phyloP scores from a whole-genome alignment of 306 rosid genomes.

The Vigna reflexopilosa region DNA sequence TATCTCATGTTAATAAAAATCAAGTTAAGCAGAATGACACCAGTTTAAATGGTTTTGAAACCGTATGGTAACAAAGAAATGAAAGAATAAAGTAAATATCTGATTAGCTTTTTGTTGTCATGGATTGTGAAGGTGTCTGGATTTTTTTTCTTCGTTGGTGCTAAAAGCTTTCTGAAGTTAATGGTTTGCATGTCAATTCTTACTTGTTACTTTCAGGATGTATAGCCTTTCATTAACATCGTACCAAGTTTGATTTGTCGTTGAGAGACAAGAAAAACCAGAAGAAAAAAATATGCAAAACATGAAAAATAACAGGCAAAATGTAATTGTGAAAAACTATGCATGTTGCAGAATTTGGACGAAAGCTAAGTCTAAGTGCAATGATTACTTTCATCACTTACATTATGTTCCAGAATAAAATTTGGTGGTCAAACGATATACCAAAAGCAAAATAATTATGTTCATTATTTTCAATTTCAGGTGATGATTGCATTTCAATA shows the following conservation, averaged over 20 bases:
- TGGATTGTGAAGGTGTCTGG: conserved; percentile 14
- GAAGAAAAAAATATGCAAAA: not conserved
- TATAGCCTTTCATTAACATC: not conserved
- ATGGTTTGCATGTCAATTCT: not conserved
- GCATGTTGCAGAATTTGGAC: not conserved
- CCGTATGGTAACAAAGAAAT: conserved; percentile 34
- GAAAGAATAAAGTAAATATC: conserved; percentile 17
- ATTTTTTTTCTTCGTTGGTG: not conserved
- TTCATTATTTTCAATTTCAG: conserved; percentile 50
- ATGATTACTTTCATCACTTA: not conserved
- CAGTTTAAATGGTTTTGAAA: not conserved
- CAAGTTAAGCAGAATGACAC: conserved; percentile 7
- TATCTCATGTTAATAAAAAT: not conserved
- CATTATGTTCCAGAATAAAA: conserved; percentile 12
- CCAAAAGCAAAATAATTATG: conserved; percentile 11
- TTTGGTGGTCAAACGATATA: not conserved
- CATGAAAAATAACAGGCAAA: not conserved
- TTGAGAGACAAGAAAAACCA: not conserved
- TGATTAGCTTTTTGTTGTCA: not conserved
- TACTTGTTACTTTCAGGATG: conserved; percentile 6
- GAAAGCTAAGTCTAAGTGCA: not conserved
- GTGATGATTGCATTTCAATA: conserved; percentile 93
- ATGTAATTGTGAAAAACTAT: conserved; percentile 4
- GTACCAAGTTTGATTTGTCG: conserved; percentile 5
- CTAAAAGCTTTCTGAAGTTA: not conserved